Base-by-base conservation (phyloP, 208 protist genomes). In the Entamoeba histolytica region DNA sequence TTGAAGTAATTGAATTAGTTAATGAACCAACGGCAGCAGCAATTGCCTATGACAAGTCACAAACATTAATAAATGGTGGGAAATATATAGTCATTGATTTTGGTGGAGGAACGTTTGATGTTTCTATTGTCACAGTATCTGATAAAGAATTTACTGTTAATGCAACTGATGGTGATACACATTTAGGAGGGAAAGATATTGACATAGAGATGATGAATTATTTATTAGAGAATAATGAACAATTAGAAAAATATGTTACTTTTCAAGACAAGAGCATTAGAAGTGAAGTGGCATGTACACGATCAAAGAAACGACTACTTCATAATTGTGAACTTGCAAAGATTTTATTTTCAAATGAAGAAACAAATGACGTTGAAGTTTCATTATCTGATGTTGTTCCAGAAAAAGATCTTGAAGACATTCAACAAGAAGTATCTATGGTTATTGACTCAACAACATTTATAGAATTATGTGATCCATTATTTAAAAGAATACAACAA, bases 61-160 rank as follows among this genome's bases (percentile, higher is more conserved):
- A 19, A 49, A 49, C 19, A 6, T 3, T 50, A 49, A 28, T 92
- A 6, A 92, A 44, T 28, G 87, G 44, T 49, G 31, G 17, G 17
- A 92, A 92, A 4, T 31, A 50, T 19, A 17, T 51, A 5, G 92
- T 95, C 4, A 94, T 94, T 23, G 95, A 95, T 44, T 31, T 95
- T 49, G 95, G 95, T 93, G 98, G 98, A 93, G 98, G 98, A 94
- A 99, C 98, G 12, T 99, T 99, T 92, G 98, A 99, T 96, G 98
- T 99, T 7, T 99, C 98, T 92, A 96, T 99, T 94, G 97, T 99
- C 92, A 98, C 97, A 52, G 99, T 99, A 95, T 98, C 99, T 31
- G 96, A 98, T 57, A 98, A 98, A 93, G 97, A 99, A 94, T 99
- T 99, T 95, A 98, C 99, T 96, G 98, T 99, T 87, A 98, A 98